phyloP scores from a whole-genome alignment of 2,329 filamentous ascomycete genomes.

The Alternaria rosae region DNA sequence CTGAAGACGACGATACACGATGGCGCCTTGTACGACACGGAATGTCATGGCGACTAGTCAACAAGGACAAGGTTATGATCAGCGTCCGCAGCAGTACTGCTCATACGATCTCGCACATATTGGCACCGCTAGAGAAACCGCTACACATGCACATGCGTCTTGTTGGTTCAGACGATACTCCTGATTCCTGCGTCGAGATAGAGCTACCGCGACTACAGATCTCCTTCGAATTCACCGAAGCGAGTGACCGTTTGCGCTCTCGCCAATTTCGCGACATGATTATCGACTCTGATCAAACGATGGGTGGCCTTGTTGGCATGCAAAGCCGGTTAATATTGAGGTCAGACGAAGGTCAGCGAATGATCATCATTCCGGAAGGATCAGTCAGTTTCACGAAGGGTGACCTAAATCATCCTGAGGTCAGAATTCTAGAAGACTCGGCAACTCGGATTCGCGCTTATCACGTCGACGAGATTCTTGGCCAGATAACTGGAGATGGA shows the following conservation, averaged over 20 bases:
- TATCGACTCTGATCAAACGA: conserved; percentile 31
- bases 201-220: conserved; percentile 23
- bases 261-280: conserved; percentile 36
- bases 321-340: conserved; percentile 33
- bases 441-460: conserved; percentile 54
- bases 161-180: not conserved
- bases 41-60: conserved; percentile 25
- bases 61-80: conserved; percentile 4
- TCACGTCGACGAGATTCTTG: conserved; percentile 58
- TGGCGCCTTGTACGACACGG: not conserved
- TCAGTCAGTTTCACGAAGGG: not conserved
- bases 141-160: conserved; percentile 26
- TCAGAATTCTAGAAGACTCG: conserved; percentile 20
- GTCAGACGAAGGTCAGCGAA: not conserved
- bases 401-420: conserved; percentile 16
- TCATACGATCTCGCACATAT: conserved; percentile 17
- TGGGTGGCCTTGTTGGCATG: conserved; percentile 36
- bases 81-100: conserved; percentile 9
- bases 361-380: not conserved
- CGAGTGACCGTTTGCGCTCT: conserved; percentile 23
- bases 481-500: conserved; percentile 60
- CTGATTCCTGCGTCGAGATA: conserved; percentile 13
- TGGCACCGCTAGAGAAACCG: conserved; percentile 26
- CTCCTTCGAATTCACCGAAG: conserved; percentile 13
- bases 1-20: not conserved